Evolutionary conservation across 352 stramenopile species (phyloP).

Genomic region (Phytophthora boehmeriae): DNA sequence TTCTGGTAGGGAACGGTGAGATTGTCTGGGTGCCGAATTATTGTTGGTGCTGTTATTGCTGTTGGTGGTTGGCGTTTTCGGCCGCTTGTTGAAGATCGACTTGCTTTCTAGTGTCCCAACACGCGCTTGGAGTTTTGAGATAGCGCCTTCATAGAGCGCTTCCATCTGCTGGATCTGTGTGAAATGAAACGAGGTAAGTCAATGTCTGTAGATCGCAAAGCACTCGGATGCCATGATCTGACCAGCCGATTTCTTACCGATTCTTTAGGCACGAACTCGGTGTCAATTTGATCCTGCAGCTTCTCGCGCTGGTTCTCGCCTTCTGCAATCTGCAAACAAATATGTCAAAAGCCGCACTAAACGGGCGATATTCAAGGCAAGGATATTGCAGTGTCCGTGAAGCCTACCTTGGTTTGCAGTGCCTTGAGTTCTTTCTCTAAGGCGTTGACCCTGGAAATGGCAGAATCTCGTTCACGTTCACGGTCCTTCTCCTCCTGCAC

Average conservation of each 20-base stretch:
- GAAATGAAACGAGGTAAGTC: not conserved
- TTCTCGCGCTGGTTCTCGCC: constrained; percentile 35
- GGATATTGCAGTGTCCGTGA: not conserved
- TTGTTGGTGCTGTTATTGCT: constrained; percentile 21
- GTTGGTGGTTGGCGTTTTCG: constrained; percentile 29
- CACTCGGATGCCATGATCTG: not conserved
- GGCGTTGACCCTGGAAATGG: constrained; percentile 8
- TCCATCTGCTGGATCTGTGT: constrained; percentile 76
- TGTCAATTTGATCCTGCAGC: constrained; percentile 53
- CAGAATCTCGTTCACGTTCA: constrained; percentile 44
- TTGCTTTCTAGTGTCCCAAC: constrained; percentile 66
- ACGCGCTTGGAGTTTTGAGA: constrained; percentile 72
- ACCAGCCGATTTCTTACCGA: constrained; percentile 30
- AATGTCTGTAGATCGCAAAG: not conserved
- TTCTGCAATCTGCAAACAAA: constrained; percentile 34
- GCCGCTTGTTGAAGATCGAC: constrained; percentile 29
- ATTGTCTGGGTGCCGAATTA: constrained; percentile 18
- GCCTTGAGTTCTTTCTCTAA: constrained; percentile 41
- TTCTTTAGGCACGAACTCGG: constrained; percentile 57
- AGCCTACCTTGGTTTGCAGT: constrained; percentile 43
- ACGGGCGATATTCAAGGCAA: not conserved
- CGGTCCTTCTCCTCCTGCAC: constrained; percentile 61
- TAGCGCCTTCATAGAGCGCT: constrained; percentile 67
- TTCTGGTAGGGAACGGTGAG: constrained; percentile 24
- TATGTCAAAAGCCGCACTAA: constrained; percentile 2